Evolutionary conservation across 352 stramenopile species (phyloP), one percentile per base, ranked within the genome.

Genomic region (Globisporangium spiculum): DNA sequence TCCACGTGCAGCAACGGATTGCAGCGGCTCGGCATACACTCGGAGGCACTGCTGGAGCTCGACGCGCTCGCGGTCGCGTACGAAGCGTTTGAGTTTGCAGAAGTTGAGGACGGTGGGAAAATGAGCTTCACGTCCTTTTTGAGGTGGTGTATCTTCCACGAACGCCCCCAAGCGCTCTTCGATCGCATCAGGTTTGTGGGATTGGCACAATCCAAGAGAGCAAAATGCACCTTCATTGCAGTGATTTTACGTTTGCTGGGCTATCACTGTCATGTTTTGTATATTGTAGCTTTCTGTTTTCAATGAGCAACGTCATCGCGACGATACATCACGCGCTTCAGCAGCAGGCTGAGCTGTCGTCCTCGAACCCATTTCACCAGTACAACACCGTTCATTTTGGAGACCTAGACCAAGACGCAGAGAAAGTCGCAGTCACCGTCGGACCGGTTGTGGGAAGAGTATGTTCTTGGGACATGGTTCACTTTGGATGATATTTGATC

Each of bases 101-200:
- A 68, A 3, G 61, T 92, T 7, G 81, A 89, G 3, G 80, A 86
- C 24, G 78, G 80, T 22, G 80, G 76, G 57, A 92, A 94, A 65
- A 92, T 94, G 86, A 89, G 63, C 32, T 80, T 92, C 20, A 38
- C 70, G 14, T 63, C 76, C 60, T 94, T 94, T 54, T 55, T 87
- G 16, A 79, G 79, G 63, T 94, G 86, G 86, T 80, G 82, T 54
- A 66, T 90, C 9, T 89, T 86, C 56, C 83, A 94, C 59, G 79
- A 83, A 30, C 76, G 82, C 32, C 84, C 86, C 10, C 78, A 71
- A 4, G 69, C 71, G 8, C 67, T 94, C n/a, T 74, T 94, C 20
- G 72, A 86, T 9, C 80, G 72, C 4, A 68, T 92, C 20, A 76
- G 76, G 81, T 88, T 56, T 63, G 52, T 65, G 6, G 1, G 14